A percentile compares a stretch with the other conserved stretches of the same genome.
These are phyloP conservation scores for Amphichorda felina DNA, from an alignment of 2,329 filamentous ascomycete genomes.

Conservation along the genomic window DNA sequence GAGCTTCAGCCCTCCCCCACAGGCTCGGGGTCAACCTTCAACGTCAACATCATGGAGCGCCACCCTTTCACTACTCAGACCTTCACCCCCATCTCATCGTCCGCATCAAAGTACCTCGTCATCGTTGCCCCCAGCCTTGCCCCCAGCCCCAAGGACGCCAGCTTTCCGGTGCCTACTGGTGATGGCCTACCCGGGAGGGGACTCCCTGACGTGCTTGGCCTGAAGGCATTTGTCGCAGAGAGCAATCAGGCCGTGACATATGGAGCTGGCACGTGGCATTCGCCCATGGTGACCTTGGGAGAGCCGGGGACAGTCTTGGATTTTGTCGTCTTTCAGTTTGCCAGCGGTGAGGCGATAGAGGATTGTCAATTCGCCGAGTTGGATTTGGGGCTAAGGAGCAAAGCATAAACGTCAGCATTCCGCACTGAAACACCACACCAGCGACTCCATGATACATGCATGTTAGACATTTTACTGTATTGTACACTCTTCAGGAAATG, in stretches of 20 bases:
- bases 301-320: conserved; percentile 47
- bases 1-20: conserved; percentile 9
- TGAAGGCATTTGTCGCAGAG: conserved; percentile 69
- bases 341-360: conserved; percentile 69
- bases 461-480: too few relatives aligned
- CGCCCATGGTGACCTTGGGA: conserved; percentile 86
- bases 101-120: conserved; percentile 56
- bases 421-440: too few relatives aligned
- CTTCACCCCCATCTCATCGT: conserved; percentile 63
- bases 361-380: conserved; percentile 74
- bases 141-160: conserved; percentile 14
- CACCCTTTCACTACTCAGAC: conserved; percentile 94
- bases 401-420: not conserved
- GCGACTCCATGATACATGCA: too few relatives aligned
- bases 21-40: conserved; percentile 29
- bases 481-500: too few relatives aligned
- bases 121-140: conserved; percentile 74
- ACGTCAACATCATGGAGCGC: conserved; percentile 64
- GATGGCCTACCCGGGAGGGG: conserved; percentile 44
- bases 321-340: conserved; percentile 83
- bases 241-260: conserved; percentile 83
- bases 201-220: conserved; percentile 57
- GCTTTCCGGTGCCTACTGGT: conserved; percentile 14
- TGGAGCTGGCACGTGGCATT: conserved; percentile 85
- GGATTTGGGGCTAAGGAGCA: conserved; percentile 8